phyloP scores from a whole-genome alignment of 257 asterid species.

The Penstemon eatonii region DNA sequence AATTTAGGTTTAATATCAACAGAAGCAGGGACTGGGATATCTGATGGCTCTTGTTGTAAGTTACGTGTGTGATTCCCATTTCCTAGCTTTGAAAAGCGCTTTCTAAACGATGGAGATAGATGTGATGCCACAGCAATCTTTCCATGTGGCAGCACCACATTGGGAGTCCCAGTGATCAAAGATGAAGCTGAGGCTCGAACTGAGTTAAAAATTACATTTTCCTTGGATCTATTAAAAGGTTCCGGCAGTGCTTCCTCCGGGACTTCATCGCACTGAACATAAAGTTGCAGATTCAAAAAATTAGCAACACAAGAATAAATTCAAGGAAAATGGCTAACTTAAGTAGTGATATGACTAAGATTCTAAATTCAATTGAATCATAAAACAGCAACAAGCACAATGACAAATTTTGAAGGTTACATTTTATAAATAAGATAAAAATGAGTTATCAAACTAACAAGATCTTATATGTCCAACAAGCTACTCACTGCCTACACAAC shows the following conservation, averaged over 20 bases:
- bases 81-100: conserved; percentile 42
- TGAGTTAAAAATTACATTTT: conserved; percentile 23
- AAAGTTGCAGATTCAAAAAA: conserved; percentile 11
- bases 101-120: conserved; percentile 56
- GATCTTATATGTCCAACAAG: no score
- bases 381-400: background rate
- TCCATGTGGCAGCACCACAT: conserved; percentile 15
- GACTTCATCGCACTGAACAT: conserved; percentile 72
- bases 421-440: background rate
- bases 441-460: background rate
- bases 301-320: background rate
- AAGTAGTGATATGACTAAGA: conserved; percentile 5
- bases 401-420: background rate
- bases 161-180: conserved; percentile 15
- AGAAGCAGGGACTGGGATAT: conserved; percentile 25
- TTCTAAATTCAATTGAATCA: conserved; percentile 3
- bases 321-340: background rate
- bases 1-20: conserved; percentile 16
- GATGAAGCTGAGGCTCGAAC: conserved; percentile 27
- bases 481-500: no score
- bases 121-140: conserved; percentile 40
- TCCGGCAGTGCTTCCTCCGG: conserved; percentile 72
- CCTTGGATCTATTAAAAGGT: conserved; percentile 47
- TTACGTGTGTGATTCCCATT: conserved; percentile 20
- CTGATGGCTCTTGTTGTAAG: conserved; percentile 21